Percentiles rank a stretch among this genome's conserved stretches.
Evolutionary conservation across 306 rosid species (phyloP).

Genomic region (Vigna mungo): DNA sequence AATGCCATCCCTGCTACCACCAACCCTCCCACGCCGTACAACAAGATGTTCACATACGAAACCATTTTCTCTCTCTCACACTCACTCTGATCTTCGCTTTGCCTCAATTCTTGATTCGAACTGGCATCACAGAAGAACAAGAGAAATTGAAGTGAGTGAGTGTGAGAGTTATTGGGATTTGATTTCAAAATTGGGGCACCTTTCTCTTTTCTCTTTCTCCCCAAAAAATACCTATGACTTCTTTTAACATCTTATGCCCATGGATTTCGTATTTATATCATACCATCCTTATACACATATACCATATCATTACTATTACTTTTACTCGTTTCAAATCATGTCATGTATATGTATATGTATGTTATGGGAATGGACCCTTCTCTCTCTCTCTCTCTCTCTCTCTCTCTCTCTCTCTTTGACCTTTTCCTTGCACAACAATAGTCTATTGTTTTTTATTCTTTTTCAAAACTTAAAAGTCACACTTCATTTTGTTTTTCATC

Average conservation of each 20-base stretch:
- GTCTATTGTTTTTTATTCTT: background rate
- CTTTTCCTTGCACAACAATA: background rate
- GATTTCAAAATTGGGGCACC: conserved; percentile 26
- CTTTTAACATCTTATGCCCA: background rate
- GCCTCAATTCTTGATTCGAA: background rate
- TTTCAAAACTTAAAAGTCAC: background rate
- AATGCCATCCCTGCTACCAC: conserved; percentile 91
- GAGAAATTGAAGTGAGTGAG: background rate
- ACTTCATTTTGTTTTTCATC: no score
- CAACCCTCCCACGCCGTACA: conserved; percentile 93
- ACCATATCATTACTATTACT: background rate
- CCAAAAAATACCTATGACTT: background rate
- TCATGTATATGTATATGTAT: background rate
- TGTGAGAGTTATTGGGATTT: background rate
- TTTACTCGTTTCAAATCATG: background rate
- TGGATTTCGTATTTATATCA: background rate
- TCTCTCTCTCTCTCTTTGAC: background rate
- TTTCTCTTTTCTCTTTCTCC: conserved; percentile 33
- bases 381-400: background rate
- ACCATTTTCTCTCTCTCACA: conserved; percentile 56
- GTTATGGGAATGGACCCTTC: background rate
- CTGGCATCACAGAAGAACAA: background rate
- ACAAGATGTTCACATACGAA: conserved; percentile 64
- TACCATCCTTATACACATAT: background rate
- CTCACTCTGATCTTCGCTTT: background rate